Evolutionary conservation across 2,329 filamentous ascomycete species (phyloP), one percentile per base, ranked within the genome.

Genomic region (Torrubiella hemipterigena): DNA sequence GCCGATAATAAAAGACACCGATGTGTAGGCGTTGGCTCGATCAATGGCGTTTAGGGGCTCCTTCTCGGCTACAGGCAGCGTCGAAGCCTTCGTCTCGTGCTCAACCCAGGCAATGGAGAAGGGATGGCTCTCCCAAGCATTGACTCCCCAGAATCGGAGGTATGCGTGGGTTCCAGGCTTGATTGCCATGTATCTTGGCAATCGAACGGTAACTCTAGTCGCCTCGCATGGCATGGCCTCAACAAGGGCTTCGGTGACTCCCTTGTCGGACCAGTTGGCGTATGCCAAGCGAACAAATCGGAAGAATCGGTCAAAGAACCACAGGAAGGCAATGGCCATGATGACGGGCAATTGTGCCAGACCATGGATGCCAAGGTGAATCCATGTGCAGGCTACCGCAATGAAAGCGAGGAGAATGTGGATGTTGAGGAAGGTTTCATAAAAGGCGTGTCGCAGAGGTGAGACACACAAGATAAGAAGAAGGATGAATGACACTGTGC

Each of bases 391-490:
- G 34, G 72, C 63, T 30, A 95, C 70, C 29, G 66, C 62, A 32
- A 83, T 49, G 21, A 79, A 54, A 23, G 78, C 85, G 30, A 93
- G 60, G 22, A 82, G 54, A 43, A 93, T 86, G 58, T 96, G 91
- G 18, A 80, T 58, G 50, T 82, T 84, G 45, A 96, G 69, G 60
- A 98, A 98, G 1, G 85, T 93, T 60, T 98, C 91, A 61, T 98
- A 98, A 52, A 94, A 95, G 23, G 87, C 86, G 55, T 95, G 89
- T 38, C 91, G 78, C 31, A 98, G 50, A 0, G 86, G 80, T 3
- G 85, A 89, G 32, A 81, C 61, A 8, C 85, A 79, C 17, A 79
- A 63, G 31, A 93, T 47, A 32, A 81, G 48, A 27, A 96, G 63
- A 27, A 81, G 50, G 24, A 72, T 44, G 49, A 94, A 70, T 22